These are phyloP conservation scores for Emmonsiellopsis sp. DNA, from an alignment of 2,329 filamentous ascomycete species.

Conservation along the genomic window DNA sequence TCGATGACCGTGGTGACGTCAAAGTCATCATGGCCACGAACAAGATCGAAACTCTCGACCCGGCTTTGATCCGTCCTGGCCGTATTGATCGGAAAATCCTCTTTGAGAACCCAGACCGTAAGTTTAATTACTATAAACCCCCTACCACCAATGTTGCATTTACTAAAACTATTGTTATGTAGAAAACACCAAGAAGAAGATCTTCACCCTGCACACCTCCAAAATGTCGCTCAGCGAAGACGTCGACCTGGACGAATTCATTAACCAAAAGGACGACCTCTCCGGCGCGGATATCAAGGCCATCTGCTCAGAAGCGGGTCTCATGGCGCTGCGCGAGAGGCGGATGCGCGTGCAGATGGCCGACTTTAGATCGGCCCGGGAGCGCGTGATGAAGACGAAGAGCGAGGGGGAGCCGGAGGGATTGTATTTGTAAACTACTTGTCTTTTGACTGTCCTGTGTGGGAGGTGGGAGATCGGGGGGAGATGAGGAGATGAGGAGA, in stretches of 20 bases:
- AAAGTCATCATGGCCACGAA: constrained; percentile 99
- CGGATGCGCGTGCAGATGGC: constrained; percentile 99
- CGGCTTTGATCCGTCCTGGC: constrained; percentile 88
- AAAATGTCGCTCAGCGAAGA: constrained; percentile 97
- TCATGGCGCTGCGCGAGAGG: constrained; percentile 87
- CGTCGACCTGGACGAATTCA: constrained; percentile 98
- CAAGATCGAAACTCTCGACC: constrained; percentile 97
- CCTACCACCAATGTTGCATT: neutral
- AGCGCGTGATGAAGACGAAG: constrained; percentile 96
- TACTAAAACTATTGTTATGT: constrained; percentile 14
- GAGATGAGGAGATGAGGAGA: too few relatives aligned
- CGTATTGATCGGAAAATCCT: constrained; percentile 98
- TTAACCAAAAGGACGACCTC: constrained; percentile 94
- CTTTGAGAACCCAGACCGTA: constrained; percentile 62
- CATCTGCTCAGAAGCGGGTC: constrained; percentile 92
- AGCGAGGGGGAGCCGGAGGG: constrained; percentile 97
- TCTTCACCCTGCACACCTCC: constrained; percentile 93
- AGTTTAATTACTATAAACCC: constrained; percentile 20
- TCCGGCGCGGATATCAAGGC: constrained; percentile 98
- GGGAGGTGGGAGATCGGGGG: too few relatives aligned
- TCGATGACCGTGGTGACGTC: constrained; percentile 96
- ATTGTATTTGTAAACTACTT: constrained; percentile 71
- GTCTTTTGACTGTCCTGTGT: neutral
- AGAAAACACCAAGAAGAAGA: constrained; percentile 92
- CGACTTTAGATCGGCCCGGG: constrained; percentile 85